Evolutionary conservation across 192 early-diverging fungal genomes (phyloP).

Genomic region (Mortierella hygrophila): DNA sequence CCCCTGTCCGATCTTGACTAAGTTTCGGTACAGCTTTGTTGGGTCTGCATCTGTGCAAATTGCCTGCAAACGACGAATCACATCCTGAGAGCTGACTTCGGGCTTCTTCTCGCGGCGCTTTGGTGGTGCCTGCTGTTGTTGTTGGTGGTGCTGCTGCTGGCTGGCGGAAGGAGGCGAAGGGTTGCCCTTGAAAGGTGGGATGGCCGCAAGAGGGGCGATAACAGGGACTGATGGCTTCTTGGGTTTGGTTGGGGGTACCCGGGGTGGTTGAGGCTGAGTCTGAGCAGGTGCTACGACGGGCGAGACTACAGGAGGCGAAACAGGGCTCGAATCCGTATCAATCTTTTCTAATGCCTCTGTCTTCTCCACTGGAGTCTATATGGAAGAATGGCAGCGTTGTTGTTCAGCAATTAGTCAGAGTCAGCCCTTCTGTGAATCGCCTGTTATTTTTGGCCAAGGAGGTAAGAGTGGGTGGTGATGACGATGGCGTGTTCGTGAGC

Average conservation of each 20-base stretch:
- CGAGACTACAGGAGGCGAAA: conserved; percentile 9
- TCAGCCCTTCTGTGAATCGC: background rate
- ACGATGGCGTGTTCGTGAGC: background rate
- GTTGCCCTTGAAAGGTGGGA: conserved; percentile 41
- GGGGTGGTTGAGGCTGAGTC: conserved; percentile 23
- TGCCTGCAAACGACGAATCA: conserved; percentile 83
- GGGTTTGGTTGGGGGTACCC: conserved; percentile 41
- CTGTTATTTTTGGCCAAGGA: background rate
- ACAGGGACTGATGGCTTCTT: conserved; percentile 42
- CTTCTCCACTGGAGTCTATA: conserved; percentile 28
- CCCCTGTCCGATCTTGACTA: conserved; percentile 93
- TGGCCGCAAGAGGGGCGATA: background rate
- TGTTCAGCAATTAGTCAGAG: background rate
- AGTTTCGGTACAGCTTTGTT: conserved; percentile 83
- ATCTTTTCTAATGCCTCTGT: conserved; percentile 38
- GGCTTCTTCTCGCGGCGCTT: conserved; percentile 68
- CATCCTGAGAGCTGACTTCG: conserved; percentile 71
- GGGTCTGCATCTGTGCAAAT: conserved; percentile 93
- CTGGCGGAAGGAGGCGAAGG: conserved; percentile 39
- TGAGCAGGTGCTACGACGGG: background rate
- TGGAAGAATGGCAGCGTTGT: background rate
- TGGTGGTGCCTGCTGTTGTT: conserved; percentile 31
- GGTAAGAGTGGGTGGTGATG: background rate
- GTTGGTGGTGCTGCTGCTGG: conserved; percentile 36
- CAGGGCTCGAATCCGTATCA: conserved; percentile 31